Conservation (phyloP, 257 asterid genomes). For the Solanum neorickii region DNA sequence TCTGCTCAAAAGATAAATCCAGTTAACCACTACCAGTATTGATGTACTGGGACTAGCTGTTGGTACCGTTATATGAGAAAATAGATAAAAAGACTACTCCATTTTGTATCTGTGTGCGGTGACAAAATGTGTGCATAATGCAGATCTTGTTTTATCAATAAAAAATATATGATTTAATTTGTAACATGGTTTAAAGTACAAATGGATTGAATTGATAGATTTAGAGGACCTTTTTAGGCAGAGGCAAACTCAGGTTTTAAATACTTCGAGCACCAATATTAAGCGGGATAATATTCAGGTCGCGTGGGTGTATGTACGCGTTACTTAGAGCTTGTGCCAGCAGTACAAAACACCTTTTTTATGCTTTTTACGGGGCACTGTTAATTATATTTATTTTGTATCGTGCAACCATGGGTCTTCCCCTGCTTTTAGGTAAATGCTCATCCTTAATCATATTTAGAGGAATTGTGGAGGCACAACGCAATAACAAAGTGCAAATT, state of each 20-base stretch:
- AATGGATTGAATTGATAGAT: not conserved
- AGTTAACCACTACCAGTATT: not conserved
- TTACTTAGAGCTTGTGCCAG: too few relatives aligned
- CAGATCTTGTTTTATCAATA: not conserved
- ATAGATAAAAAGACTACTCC: not conserved
- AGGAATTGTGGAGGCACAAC: not conserved
- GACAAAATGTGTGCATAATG: not conserved
- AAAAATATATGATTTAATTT: too few relatives aligned
- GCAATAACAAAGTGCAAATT: not conserved
- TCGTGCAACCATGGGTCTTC: too few relatives aligned
- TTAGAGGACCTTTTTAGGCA: not conserved
- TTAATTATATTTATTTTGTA: too few relatives aligned
- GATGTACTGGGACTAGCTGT: not conserved
- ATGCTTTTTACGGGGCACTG: too few relatives aligned
- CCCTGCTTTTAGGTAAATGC: not conserved
- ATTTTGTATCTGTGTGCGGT: not conserved
- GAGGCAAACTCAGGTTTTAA: too few relatives aligned
- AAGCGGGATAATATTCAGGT: too few relatives aligned
- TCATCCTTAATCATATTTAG: not conserved
- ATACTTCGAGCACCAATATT: too few relatives aligned
- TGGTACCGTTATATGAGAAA: not conserved
- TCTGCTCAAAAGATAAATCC: not conserved
- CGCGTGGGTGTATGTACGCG: too few relatives aligned
- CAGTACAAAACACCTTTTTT: too few relatives aligned
- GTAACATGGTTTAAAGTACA: not conserved